Evolutionary conservation across 129 eudicot genomes (phyloP), one percentile per base, ranked within the genome.

Genomic region (Centaurea solstitialis): DNA sequence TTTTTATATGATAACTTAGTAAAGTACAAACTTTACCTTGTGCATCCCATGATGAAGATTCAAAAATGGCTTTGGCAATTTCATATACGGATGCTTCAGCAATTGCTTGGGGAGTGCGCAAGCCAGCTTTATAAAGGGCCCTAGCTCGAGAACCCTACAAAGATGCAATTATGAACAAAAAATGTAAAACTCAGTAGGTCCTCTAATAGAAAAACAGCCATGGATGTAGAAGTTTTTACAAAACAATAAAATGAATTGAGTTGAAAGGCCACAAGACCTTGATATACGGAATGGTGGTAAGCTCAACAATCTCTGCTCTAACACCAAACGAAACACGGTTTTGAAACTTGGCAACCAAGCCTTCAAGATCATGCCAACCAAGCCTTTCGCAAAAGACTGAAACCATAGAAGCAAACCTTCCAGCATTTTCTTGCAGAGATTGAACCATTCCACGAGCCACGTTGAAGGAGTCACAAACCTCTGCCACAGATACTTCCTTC

Each of bases 391-490:
- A 95, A 89, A 95, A 95, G 17, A 93, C 97, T 13, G 98, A 87
- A 82, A 95, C 99, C 99, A 95, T 95, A 28, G 98, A 92, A 17
- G 99, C 99, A 81, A 95, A 95, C 81, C 99, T 85, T 85, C 99
- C 99, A 62, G 98, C 98, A 85, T 95, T 95, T 87, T 95, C 99
- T 88, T 95, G 99, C 70, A 95, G 89, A 24, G 98, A 90, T 80
- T 95, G 99, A 83, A 95, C 98, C 99, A 95, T 90, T 68, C 99
- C 99, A 39, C 99, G 90, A n/a, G 98, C 99, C 79, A 92, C 99
- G 75, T 89, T 90, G 72, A 95, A 95, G 72, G 94, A 87, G 62
- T 84, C 94, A 80, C 98, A 95, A 69, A 92, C 99, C 78, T 95
- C 97, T 26, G 83, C 86, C 64, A 95, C 97, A 3, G 97, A 98